Percentiles rank a stretch among this genome's conserved stretches.
These are phyloP conservation scores for Acanthamoeba healyi DNA, from an alignment of 208 protist genomes.

Conservation along the genomic window DNA sequence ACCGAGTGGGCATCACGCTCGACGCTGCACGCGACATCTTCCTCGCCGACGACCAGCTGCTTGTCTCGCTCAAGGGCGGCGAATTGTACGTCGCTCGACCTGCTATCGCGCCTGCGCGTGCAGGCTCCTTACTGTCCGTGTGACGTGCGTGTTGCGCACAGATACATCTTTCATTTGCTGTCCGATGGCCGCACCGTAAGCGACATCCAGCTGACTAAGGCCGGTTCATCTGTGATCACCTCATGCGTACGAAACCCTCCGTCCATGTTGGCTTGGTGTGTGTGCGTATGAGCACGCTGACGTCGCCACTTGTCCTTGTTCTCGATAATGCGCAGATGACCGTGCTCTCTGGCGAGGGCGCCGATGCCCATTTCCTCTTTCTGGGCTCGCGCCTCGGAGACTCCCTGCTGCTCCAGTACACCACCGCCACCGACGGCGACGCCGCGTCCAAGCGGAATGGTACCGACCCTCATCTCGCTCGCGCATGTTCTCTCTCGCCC, in stretches of 20 bases:
- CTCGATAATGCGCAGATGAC: too few relatives aligned
- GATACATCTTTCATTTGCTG: slow-evolving; percentile 61
- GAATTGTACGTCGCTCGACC: slow-evolving; percentile 23
- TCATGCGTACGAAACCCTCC: slow-evolving; percentile 70
- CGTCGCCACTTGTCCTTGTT: too few relatives aligned
- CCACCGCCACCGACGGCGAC: not conserved
- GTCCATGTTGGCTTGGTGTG: not conserved
- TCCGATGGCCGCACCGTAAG: slow-evolving; percentile 66
- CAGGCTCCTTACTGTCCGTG: too few relatives aligned
- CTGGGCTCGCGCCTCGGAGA: slow-evolving; percentile 68
- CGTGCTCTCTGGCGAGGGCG: not conserved
- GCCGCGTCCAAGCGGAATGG: not conserved
- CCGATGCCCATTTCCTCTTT: slow-evolving; percentile 3
- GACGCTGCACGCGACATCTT: slow-evolving; percentile 42
- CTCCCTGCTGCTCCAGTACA: slow-evolving; percentile 64
- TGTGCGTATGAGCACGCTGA: too few relatives aligned
- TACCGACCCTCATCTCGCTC: not conserved
- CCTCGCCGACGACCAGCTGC: slow-evolving; percentile 46
- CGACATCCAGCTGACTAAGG: slow-evolving; percentile 68
- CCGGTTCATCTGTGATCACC: slow-evolving; percentile 57
- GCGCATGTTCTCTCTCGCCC: not conserved
- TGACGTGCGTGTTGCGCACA: not conserved
- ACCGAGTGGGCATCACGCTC: slow-evolving; percentile 26
- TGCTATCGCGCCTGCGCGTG: too few relatives aligned
- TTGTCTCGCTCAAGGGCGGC: slow-evolving; percentile 64